phyloP scores from a whole-genome alignment of 352 stramenopile species.

The Elongisporangium senticosum region DNA sequence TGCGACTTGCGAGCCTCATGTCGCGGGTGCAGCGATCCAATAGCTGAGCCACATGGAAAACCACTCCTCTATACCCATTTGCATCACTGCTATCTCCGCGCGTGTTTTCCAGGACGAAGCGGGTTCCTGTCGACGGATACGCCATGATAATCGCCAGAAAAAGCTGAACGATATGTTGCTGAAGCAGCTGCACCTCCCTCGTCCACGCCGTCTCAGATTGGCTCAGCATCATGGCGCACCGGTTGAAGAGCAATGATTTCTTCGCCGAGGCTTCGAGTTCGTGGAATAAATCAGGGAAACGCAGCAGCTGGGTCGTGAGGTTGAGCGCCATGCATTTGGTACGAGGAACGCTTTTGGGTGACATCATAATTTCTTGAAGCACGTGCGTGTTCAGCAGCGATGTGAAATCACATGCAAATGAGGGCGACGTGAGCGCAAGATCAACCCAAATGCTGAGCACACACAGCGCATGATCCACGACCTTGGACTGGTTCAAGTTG shows the following conservation, averaged over 20 bases:
- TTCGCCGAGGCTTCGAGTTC: conserved; percentile 35
- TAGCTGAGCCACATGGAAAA: conserved; percentile 59
- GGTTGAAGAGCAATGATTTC: conserved; percentile 65
- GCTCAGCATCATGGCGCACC: conserved; percentile 57
- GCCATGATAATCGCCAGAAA: conserved; percentile 47
- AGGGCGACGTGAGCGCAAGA: conserved; percentile 13
- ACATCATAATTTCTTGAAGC: conserved; percentile 43
- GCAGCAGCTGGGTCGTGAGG: conserved; percentile 34
- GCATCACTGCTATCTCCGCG: conserved; percentile 35
- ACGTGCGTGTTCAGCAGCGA: conserved; percentile 38
- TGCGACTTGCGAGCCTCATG: conserved; percentile 22
- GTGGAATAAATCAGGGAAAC: conserved; percentile 32
- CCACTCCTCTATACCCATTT: conserved; percentile 47
- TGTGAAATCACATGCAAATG: conserved; percentile 31
- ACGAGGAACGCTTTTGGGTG: conserved; percentile 23
- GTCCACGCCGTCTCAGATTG: conserved; percentile 6
- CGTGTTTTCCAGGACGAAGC: conserved; percentile 71
- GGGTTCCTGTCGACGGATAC: conserved; percentile 53
- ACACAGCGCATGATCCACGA: conserved; percentile 35
- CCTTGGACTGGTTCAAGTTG: conserved; percentile 29
- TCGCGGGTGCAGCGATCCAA: conserved; percentile 59
- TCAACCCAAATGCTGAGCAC: conserved; percentile 46
- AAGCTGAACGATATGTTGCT: conserved; percentile 52
- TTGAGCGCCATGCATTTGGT: conserved; percentile 34
- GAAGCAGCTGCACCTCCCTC: conserved; percentile 26